Evolutionary conservation across 192 early-diverging fungal genomes (phyloP), one percentile per base, ranked within the genome.

Genomic region (Coemansia sp.): DNA sequence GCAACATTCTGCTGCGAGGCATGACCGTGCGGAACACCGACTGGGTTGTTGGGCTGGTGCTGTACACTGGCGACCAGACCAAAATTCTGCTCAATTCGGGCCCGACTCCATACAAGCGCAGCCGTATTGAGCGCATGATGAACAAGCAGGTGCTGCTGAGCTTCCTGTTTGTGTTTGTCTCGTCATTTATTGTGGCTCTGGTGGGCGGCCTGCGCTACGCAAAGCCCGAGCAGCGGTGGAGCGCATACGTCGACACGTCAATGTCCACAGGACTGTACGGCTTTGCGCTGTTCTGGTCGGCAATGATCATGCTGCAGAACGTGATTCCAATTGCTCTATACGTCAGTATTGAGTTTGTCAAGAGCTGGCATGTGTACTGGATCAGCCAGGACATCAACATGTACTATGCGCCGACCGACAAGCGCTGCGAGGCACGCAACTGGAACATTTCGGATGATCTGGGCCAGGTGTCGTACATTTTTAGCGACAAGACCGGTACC

Each of bases 361-460:
- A 97, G 66, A 88, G 89, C 25, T 69, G 55, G 60, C 80, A 94
- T 73, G 93, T 93, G 0, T 92, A 86, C 69, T 93, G 96, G 70
- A 98, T 98, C 67, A 91, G 88, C 78, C 75, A 87, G 63, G 97
- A 98, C 75, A 79, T 89, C 12, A 90, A 93, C 58, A 94, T 98
- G 94, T 94, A 68, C 76, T 83, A 83, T 62, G 60, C 45, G n/a
- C 56, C 56, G 25, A 63, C 69, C 3, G 68, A 76, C 52, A 69
- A 70, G 61, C 70, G 71, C 23, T 81, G 74, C 38, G 54, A 73
- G 2, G 74, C 77, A 0, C 72, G 69, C 35, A 75, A 76, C 69
- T 97, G 94, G 94, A 97, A 95, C 70, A 79, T 98, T 21, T 94
- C 92, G 11, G 97, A 98, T 66, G 97, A 98, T 67, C 79, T 98